Evolutionary conservation across 2,329 filamentous ascomycete genomes (phyloP).

Genomic region (Exserohilum rostratum): DNA sequence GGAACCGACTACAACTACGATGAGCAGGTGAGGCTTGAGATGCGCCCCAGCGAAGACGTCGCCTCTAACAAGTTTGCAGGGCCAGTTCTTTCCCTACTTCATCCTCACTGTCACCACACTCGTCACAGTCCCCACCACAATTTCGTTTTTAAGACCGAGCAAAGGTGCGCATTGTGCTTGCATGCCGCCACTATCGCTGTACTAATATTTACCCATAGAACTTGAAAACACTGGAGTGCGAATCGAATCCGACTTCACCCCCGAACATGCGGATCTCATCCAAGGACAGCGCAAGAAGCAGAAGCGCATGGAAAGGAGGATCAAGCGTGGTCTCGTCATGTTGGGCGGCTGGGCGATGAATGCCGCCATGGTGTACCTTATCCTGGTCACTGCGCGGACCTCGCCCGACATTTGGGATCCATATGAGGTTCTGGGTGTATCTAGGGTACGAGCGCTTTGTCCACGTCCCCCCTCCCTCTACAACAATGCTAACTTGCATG

Average conservation of each 20-base stretch:
- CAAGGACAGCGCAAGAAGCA: constrained; percentile 82
- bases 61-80: constrained; percentile 56
- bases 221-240: constrained; percentile 80
- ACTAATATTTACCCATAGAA: constrained; percentile 52
- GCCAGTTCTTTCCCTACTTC: constrained; percentile 99
- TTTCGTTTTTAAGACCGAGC: constrained; percentile 80
- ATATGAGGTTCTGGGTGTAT: constrained; percentile 89
- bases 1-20: constrained; percentile 95
- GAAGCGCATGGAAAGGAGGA: constrained; percentile 84
- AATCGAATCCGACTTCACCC: constrained; percentile 81
- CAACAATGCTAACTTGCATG: constrained; percentile 26
- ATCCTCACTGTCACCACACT: constrained; percentile 88
- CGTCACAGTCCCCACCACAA: constrained; percentile 88
- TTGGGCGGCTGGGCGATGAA: constrained; percentile 81
- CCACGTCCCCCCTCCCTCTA: not conserved
- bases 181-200: not conserved
- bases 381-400: constrained; percentile 75
- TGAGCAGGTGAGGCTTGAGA: constrained; percentile 68
- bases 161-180: constrained; percentile 58
- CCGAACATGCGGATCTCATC: constrained; percentile 82
- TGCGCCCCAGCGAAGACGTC: not conserved
- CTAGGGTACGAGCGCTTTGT: constrained; percentile 64
- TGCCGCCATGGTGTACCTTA: constrained; percentile 90
- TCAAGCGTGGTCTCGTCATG: constrained; percentile 82
- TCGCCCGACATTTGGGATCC: constrained; percentile 89